Conservation (phyloP, 768 basidiomycete genomes). For the Leccinum arenicola region DNA sequence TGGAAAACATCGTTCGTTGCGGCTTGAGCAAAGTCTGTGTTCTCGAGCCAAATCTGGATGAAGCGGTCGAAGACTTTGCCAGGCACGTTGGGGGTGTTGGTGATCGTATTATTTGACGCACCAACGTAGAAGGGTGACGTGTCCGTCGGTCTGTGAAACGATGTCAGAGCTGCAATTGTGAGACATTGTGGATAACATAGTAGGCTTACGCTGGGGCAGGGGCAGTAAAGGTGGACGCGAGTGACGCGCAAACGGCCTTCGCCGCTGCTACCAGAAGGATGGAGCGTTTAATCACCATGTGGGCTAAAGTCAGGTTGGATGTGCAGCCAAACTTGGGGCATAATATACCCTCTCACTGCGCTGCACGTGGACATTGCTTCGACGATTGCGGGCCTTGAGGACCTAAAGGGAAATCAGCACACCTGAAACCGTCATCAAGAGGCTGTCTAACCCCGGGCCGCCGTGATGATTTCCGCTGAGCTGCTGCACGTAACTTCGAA, state of each 20-base stretch:
- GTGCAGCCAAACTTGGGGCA: background rate
- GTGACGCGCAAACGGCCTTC: conserved; percentile 22
- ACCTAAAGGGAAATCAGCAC: background rate
- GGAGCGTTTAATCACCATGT: conserved; percentile 15
- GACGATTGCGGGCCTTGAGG: background rate
- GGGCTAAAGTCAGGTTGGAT: background rate
- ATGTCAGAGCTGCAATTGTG: background rate
- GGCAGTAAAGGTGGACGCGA: conserved; percentile 26
- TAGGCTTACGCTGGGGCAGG: conserved; percentile 28
- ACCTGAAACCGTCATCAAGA: background rate
- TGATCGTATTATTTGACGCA: conserved; percentile 40
- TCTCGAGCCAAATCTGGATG: conserved; percentile 61
- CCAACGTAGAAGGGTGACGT: conserved; percentile 42
- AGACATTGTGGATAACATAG: background rate
- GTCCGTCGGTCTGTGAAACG: conserved; percentile 23
- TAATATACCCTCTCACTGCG: conserved; percentile 10
- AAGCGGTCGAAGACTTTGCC: conserved; percentile 48
- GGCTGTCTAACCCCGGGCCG: background rate
- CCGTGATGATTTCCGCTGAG: background rate
- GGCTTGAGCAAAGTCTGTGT: conserved; percentile 48
- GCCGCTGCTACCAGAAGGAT: conserved; percentile 14
- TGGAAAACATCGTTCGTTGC: conserved; percentile 28
- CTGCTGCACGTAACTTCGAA: background rate
- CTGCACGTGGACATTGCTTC: conserved; percentile 8
- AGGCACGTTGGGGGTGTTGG: conserved; percentile 35